Evolutionary conservation across 129 eudicot species (phyloP).

Genomic region (Scalesia atractyloides): DNA sequence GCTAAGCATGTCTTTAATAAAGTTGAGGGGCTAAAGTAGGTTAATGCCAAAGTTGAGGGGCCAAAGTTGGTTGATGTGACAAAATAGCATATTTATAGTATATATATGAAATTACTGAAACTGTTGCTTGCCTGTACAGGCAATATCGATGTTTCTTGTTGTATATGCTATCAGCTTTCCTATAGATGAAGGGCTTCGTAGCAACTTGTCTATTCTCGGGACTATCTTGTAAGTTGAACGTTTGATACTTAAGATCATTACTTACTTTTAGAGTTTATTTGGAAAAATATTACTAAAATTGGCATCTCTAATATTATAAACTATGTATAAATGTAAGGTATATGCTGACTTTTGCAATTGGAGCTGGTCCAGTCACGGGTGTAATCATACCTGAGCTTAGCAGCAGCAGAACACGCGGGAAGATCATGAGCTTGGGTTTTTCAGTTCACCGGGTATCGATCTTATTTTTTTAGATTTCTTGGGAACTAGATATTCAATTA

Average conservation of each 20-base stretch:
- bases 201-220: slow-evolving; percentile 76
- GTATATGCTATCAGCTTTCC: slow-evolving; percentile 71
- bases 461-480: background rate
- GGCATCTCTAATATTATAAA: slow-evolving; percentile 12
- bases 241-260: background rate
- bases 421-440: slow-evolving; percentile 85
- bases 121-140: slow-evolving; percentile 43
- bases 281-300: background rate
- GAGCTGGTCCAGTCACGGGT: slow-evolving; percentile 95
- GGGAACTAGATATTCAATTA: background rate
- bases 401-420: slow-evolving; percentile 89
- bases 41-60: no score
- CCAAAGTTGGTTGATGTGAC: no score
- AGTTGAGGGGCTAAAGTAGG: no score
- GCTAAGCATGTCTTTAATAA: no score
- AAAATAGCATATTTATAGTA: no score
- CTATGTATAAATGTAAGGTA: slow-evolving; percentile 45
- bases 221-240: slow-evolving; percentile 59
- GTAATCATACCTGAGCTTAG: slow-evolving; percentile 89
- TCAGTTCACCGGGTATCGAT: slow-evolving; percentile 79
- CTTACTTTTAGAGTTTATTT: background rate
- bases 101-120: background rate
- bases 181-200: slow-evolving; percentile 56
- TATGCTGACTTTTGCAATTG: slow-evolving; percentile 68
- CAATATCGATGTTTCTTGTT: slow-evolving; percentile 69